phyloP scores from a whole-genome alignment of 768 basidiomycete species.

The Strobilomyces dryophilus region DNA sequence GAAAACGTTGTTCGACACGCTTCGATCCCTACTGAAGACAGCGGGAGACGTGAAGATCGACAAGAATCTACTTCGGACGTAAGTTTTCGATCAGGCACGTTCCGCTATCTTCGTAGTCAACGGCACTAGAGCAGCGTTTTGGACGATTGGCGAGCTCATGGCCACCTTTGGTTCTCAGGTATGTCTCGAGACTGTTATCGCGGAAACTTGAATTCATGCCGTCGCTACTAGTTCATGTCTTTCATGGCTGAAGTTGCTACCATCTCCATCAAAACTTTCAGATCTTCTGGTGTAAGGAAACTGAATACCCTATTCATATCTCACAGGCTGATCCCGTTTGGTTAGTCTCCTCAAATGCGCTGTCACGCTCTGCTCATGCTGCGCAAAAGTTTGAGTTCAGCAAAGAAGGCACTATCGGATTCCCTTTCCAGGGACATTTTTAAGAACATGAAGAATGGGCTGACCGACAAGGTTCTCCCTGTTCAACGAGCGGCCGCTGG shows the following conservation, averaged over 20 bases:
- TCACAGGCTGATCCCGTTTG: slow-evolving; percentile 6
- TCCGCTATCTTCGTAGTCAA: slow-evolving; percentile 1
- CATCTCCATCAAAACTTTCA: slow-evolving; percentile 62
- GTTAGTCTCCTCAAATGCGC: slow-evolving; percentile 74
- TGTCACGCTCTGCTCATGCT: slow-evolving; percentile 76
- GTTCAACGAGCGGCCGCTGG: slow-evolving; percentile 83
- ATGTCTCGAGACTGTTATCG: slow-evolving; percentile 21
- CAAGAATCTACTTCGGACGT: slow-evolving; percentile 67
- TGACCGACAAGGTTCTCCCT: slow-evolving; percentile 79
- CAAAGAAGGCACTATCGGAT: slow-evolving; percentile 83
- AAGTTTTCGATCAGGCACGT: slow-evolving; percentile 23
- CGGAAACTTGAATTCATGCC: neutral
- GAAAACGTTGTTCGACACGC: slow-evolving; percentile 79
- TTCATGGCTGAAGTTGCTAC: slow-evolving; percentile 82
- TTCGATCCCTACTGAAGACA: slow-evolving; percentile 72
- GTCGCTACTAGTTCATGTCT: slow-evolving; percentile 75
- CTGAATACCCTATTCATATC: neutral
- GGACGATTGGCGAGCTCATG: slow-evolving; percentile 89
- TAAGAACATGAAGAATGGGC: slow-evolving; percentile 72
- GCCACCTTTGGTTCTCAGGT: slow-evolving; percentile 79
- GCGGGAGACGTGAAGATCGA: slow-evolving; percentile 71
- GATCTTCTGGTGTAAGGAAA: slow-evolving; percentile 63
- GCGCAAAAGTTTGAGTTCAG: slow-evolving; percentile 72
- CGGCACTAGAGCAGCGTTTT: slow-evolving; percentile 67
- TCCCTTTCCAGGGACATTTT: slow-evolving; percentile 71